These are phyloP conservation scores for Peribolospora baueri DNA, from an alignment of 768 basidiomycete genomes.

Conservation along the genomic window DNA sequence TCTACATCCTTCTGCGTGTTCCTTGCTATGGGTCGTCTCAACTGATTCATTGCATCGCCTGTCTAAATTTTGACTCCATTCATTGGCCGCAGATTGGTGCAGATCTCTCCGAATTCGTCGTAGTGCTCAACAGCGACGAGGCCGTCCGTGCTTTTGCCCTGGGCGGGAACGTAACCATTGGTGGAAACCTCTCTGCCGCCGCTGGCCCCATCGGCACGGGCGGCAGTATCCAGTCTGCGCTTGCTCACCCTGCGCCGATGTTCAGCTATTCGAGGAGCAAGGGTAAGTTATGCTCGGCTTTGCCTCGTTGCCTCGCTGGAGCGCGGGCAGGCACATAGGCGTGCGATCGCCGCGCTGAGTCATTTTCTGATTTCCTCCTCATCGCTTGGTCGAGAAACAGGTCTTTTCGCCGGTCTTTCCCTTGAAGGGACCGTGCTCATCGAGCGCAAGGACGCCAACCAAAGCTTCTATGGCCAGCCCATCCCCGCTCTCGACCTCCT, in stretches of 20 bases:
- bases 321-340: no score
- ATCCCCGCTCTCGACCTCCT: constrained; percentile 78
- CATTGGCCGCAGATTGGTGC: constrained; percentile 51
- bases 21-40: no score
- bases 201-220: constrained; percentile 91
- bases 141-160: constrained; percentile 73
- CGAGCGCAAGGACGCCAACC: constrained; percentile 86
- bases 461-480: constrained; percentile 80
- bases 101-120: constrained; percentile 70
- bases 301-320: no score
- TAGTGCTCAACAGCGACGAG: constrained; percentile 89
- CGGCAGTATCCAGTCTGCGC: constrained; percentile 58
- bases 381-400: constrained; percentile 20
- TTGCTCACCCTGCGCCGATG: constrained; percentile 88
- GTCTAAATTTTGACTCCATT: no score
- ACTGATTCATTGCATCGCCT: no score
- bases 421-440: constrained; percentile 85
- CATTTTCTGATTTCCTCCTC: no score
- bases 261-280: constrained; percentile 92
- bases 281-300: constrained; percentile 27
- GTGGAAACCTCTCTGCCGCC: constrained; percentile 52
- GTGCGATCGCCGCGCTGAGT: no score
- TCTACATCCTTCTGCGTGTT: no score
- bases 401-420: constrained; percentile 79
- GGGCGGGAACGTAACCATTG: constrained; percentile 88